Evolutionary conservation across 2,329 filamentous ascomycete species (phyloP).

Genomic region (Mollisiaceae sp.): DNA sequence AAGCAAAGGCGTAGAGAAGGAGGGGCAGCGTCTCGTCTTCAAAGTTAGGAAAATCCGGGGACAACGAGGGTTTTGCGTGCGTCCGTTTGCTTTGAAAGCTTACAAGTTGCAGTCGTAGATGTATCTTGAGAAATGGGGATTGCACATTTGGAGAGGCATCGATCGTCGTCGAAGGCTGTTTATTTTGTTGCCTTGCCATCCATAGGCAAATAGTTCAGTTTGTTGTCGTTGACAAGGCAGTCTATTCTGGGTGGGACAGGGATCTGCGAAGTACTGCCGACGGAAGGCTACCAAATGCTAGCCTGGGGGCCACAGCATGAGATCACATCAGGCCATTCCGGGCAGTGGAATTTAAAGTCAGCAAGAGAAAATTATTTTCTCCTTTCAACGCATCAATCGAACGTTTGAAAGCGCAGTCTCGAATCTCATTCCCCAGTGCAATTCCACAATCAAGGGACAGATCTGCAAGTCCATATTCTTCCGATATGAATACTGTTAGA

Average conservation of each 20-base stretch:
- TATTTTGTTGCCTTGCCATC: constrained; percentile 9
- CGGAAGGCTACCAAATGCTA: not conserved
- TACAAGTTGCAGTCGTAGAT: not conserved
- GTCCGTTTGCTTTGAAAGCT: not conserved
- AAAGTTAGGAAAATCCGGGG: constrained; percentile 16
- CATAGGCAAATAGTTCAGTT: not conserved
- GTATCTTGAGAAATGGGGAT: not conserved
- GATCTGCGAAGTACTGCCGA: not conserved
- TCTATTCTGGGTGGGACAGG: constrained; percentile 18
- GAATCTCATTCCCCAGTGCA: not conserved
- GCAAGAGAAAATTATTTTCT: not conserved
- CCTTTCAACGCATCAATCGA: not conserved
- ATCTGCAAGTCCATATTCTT: not conserved
- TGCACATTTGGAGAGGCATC: not conserved
- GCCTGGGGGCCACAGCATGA: constrained; percentile 10
- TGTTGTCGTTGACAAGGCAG: constrained; percentile 10
- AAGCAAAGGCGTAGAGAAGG: constrained; percentile 20
- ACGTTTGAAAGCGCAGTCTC: not conserved
- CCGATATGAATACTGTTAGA: constrained; percentile 60
- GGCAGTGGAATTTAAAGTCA: not conserved
- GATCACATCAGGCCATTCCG: constrained; percentile 25
- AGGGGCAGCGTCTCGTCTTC: constrained; percentile 20
- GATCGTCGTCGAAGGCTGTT: not conserved
- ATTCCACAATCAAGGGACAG: not conserved
- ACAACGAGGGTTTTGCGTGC: constrained; percentile 12